Evolutionary conservation across 257 asterid species (phyloP), one percentile per base, ranked within the genome.

Genomic region (Datura wrightii): DNA sequence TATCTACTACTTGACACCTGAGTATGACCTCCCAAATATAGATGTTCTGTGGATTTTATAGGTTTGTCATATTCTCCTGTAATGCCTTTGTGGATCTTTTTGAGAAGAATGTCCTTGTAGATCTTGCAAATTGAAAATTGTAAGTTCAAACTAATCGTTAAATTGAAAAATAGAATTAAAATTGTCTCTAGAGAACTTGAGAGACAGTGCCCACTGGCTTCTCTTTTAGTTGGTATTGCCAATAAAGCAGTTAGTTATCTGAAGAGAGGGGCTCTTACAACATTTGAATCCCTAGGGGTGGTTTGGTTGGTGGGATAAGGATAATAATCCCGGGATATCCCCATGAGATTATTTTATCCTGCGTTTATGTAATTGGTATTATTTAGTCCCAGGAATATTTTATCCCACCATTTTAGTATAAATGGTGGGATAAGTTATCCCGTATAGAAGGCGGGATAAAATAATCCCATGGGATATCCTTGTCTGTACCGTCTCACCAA

Each of bases 41-140:
- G 82, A 76, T 76, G 41, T 48, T 48, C 18, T 48, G 3, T 74
- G 60, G 44, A 74, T 74, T 74, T 13, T 50, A 15, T 76, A 76
- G 19, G 81, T 50, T 74, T 76, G 62, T 50, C 81, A 31, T 76
- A 13, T 76, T 76, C 81, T 76, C 60, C 60, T 5, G 44, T 76
- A 24, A 74, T 74, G 58, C 36, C 19, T 24, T 46, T 74, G 59
- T 48, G 54, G 80, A 74, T 46, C 18, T 13, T 74, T 14, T 66
- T 66, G 48, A 66, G 74, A 66, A 66, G 74, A 67, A 37, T 74
- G 58, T 74, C 59, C 19, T 74, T 3, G 24, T 74, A 74, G 60
- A 74, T 74, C 60, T 5, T 74, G 19, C 81, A 24, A 13, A 56
- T 72, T 59, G 66, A 59, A 59, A 59, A 18, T 18, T 72, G 56